phyloP scores from a whole-genome alignment of 371 early-diverging fungal genomes.

The Mucor velutinosus region DNA sequence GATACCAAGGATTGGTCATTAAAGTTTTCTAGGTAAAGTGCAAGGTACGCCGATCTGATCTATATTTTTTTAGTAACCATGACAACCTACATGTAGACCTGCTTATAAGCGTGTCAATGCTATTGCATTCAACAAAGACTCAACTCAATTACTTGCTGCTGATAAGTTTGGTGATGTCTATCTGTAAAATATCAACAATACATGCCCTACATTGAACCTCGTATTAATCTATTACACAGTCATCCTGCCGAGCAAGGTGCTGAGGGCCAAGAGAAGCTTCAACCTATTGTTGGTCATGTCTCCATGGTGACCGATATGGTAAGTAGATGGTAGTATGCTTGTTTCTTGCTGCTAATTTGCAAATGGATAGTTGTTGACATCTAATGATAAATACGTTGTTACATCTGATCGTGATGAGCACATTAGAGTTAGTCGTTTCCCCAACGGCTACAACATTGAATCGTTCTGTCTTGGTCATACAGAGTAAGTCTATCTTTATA shows the following conservation, averaged over 20 bases:
- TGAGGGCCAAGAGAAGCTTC: slow-evolving; percentile 46
- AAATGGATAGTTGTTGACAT: slow-evolving; percentile 44
- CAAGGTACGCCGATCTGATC: neutral
- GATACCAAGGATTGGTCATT: slow-evolving; percentile 64
- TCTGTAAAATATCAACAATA: slow-evolving; percentile 51
- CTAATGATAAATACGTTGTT: slow-evolving; percentile 69
- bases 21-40: slow-evolving; percentile 48
- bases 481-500: slow-evolving; percentile 54
- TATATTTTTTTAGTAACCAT: neutral
- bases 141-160: slow-evolving; percentile 70
- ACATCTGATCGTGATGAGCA: slow-evolving; percentile 97
- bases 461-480: slow-evolving; percentile 91
- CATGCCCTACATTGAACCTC: neutral
- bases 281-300: slow-evolving; percentile 90
- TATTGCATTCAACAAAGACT: slow-evolving; percentile 61
- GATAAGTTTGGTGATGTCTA: slow-evolving; percentile 97
- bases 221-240: slow-evolving; percentile 20
- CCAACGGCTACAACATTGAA: slow-evolving; percentile 87
- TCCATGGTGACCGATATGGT: slow-evolving; percentile 91
- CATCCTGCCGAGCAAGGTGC: slow-evolving; percentile 33
- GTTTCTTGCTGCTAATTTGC: neutral
- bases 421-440: slow-evolving; percentile 87
- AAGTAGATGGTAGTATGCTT: slow-evolving; percentile 4
- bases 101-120: slow-evolving; percentile 73
- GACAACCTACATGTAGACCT: slow-evolving; percentile 33